These are phyloP conservation scores for Ophiognomonia clavigignenti-juglandacearum DNA, from an alignment of 2,329 filamentous ascomycete species.

Conservation along the genomic window DNA sequence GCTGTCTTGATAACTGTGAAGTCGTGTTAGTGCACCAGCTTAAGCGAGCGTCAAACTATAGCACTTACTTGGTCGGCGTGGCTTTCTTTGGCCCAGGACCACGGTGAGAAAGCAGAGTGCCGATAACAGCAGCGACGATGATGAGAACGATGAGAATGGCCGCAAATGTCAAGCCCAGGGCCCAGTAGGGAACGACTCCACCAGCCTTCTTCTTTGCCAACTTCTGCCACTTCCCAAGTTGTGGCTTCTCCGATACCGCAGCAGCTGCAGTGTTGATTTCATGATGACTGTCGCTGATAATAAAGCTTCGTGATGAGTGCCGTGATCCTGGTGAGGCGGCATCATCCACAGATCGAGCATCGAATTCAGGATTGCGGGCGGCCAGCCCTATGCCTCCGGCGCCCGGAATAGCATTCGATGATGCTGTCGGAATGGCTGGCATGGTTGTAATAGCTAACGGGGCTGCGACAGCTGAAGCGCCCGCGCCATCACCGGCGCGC, in stretches of 20 bases:
- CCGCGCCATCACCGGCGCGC: slow-evolving; percentile 15
- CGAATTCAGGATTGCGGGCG: slow-evolving; percentile 58
- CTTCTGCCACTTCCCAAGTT: slow-evolving; percentile 46
- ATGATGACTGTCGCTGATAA: slow-evolving; percentile 45
- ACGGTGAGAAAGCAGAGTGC: slow-evolving; percentile 34
- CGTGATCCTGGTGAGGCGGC: slow-evolving; percentile 45
- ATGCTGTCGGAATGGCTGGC: slow-evolving; percentile 13
- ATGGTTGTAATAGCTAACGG: slow-evolving; percentile 5
- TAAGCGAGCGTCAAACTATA: neutral
- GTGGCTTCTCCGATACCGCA: slow-evolving; percentile 42
- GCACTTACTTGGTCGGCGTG: slow-evolving; percentile 22
- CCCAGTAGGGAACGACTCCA: slow-evolving; percentile 59
- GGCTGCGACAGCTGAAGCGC: slow-evolving; percentile 1
- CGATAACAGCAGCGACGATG: slow-evolving; percentile 54
- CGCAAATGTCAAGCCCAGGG: slow-evolving; percentile 44
- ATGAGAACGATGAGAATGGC: slow-evolving; percentile 48
- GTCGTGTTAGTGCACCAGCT: slow-evolving; percentile 8
- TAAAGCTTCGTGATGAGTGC: slow-evolving; percentile 47
- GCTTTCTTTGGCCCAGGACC: slow-evolving; percentile 20
- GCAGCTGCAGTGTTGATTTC: slow-evolving; percentile 49
- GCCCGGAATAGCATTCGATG: slow-evolving; percentile 37
- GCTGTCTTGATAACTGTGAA: slow-evolving; percentile 16
- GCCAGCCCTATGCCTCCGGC: slow-evolving; percentile 58
- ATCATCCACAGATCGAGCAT: slow-evolving; percentile 45
- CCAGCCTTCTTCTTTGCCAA: slow-evolving; percentile 51